phyloP scores from a whole-genome alignment of 805 yeast genomes.

The Candida silvicultrix region DNA sequence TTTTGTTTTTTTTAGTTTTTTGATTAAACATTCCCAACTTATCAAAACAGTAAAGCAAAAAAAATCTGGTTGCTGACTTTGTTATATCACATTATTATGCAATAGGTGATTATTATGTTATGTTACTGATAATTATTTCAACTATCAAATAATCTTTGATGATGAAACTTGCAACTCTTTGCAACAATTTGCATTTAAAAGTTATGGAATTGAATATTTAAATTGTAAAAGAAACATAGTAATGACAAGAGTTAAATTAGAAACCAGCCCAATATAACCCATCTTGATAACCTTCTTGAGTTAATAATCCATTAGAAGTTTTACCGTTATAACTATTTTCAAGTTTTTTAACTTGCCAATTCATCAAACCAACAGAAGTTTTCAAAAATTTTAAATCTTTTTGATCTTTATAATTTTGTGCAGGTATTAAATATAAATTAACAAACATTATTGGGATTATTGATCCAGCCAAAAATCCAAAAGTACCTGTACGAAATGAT shows the following conservation, averaged over 20 bases:
- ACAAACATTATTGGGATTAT: constrained; percentile 18
- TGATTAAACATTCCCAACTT: no score
- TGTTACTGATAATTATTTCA: no score
- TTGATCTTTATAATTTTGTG: constrained; percentile 10
- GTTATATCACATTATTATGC: no score
- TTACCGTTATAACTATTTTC: constrained; percentile 2
- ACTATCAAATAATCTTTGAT: no score
- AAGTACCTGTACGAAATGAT: constrained; percentile 13
- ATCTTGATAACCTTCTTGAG: constrained; percentile 17
- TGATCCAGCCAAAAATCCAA: constrained; percentile 20
- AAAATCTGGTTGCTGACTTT: no score
- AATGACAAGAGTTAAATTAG: no score
- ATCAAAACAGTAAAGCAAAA: no score
- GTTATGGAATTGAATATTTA: neutral
- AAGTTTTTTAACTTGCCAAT: constrained; percentile 13
- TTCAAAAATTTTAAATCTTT: constrained; percentile 17
- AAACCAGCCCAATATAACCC: constrained; percentile 27
- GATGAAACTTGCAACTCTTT: no score
- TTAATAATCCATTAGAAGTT: neutral
- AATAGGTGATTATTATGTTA: no score
- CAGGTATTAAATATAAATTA: constrained; percentile 14
- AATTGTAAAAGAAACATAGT: no score
- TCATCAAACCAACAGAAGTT: constrained; percentile 16
- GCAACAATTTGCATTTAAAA: no score
- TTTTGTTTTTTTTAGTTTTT: no score